Conservation (phyloP, 1,284 basidiomycete species). For the Cryptococcus sp. region DNA sequence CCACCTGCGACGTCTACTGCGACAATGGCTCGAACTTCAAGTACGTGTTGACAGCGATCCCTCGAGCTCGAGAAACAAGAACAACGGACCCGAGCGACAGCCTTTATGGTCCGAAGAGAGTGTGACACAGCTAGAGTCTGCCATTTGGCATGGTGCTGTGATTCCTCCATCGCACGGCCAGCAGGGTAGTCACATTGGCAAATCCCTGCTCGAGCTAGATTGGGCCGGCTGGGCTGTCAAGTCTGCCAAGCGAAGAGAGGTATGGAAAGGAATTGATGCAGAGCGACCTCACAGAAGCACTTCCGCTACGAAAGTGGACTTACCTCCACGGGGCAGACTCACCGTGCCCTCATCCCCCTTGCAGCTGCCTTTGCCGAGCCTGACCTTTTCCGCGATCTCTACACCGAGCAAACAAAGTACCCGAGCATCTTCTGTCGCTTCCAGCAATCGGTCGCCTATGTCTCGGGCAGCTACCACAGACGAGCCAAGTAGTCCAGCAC, state of each 20-base stretch:
- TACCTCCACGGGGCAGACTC: too few species aligned
- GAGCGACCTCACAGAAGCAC: background rate
- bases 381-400: too few species aligned
- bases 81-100: slow-evolving; percentile 1
- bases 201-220: slow-evolving; percentile 29
- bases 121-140: slow-evolving; percentile 24
- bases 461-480: background rate
- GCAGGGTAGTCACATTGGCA: background rate
- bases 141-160: slow-evolving; percentile 32
- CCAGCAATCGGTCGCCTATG: slow-evolving; percentile 1
- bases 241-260: slow-evolving; percentile 15
- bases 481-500: background rate
- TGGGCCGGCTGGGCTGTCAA: slow-evolving; percentile 27
- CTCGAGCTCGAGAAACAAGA: slow-evolving; percentile 4
- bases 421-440: slow-evolving; percentile 19
- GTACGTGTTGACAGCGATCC: background rate
- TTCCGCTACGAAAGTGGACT: too few species aligned
- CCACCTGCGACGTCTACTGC: slow-evolving; percentile 29
- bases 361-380: too few species aligned
- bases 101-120: slow-evolving; percentile 24
- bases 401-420: slow-evolving; percentile 56
- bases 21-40: slow-evolving; percentile 41
- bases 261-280: slow-evolving; percentile 15
- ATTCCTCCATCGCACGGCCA: slow-evolving; percentile 4
- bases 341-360: too few species aligned